Percentiles rank a stretch among this genome's conserved stretches.
Conservation (phyloP, 2,329 filamentous ascomycete species). For the Microsporum audouinii region DNA sequence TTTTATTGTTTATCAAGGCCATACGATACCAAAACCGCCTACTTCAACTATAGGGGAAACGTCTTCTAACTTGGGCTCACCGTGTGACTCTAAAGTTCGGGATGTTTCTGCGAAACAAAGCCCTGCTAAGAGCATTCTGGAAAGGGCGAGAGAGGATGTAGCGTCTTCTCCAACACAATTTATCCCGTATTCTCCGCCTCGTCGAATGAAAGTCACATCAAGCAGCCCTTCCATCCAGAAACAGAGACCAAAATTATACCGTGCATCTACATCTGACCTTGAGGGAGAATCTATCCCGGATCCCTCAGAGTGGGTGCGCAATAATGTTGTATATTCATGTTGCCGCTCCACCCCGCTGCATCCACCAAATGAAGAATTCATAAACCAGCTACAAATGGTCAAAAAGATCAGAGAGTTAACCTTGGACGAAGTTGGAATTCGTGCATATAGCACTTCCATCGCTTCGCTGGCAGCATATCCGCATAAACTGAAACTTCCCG, state of each 20-base stretch:
- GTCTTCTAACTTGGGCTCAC: slow-evolving; percentile 8
- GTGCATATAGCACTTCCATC: slow-evolving; percentile 80
- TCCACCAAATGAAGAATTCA: slow-evolving; percentile 63
- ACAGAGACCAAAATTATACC: slow-evolving; percentile 41
- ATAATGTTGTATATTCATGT: slow-evolving; percentile 62
- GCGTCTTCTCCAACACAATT: slow-evolving; percentile 13
- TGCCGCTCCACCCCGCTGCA: slow-evolving; percentile 61
- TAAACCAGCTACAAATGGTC: slow-evolving; percentile 63
- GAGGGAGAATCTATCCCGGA: slow-evolving; percentile 53
- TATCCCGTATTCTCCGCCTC: slow-evolving; percentile 3
- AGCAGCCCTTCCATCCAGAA: slow-evolving; percentile 17
- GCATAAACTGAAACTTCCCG: slow-evolving; percentile 36
- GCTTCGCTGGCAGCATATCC: slow-evolving; percentile 76
- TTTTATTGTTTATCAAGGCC: slow-evolving; percentile 43
- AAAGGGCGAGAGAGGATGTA: slow-evolving; percentile 44
- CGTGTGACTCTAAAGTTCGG: not conserved
- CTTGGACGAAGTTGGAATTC: slow-evolving; percentile 65
- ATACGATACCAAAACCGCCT: slow-evolving; percentile 10
- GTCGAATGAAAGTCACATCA: slow-evolving; percentile 5
- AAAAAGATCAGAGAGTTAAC: slow-evolving; percentile 57
- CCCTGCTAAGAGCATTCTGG: slow-evolving; percentile 31
- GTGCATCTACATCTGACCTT: slow-evolving; percentile 67
- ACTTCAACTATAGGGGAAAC: slow-evolving; percentile 4
- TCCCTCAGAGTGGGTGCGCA: slow-evolving; percentile 56
- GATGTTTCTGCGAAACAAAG: slow-evolving; percentile 9